These are phyloP conservation scores for Prunus kanzakura DNA, from an alignment of 306 rosid genomes.

Conservation along the genomic window DNA sequence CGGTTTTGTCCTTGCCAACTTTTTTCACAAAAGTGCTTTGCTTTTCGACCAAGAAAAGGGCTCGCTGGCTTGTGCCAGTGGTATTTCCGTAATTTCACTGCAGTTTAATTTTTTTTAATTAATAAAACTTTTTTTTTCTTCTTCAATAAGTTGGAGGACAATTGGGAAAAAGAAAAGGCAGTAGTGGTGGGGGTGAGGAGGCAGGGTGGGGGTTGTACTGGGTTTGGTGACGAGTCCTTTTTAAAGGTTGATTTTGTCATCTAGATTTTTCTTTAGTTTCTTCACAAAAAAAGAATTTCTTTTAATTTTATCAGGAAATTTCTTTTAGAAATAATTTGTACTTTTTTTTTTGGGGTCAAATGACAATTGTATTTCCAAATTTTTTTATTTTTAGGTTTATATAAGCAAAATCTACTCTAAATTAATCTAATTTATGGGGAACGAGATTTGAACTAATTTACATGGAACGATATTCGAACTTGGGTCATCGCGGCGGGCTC, in stretches of 20 bases:
- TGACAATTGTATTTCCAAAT: neutral
- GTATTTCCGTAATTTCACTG: conserved; percentile 33
- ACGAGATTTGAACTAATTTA: neutral
- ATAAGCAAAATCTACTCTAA: too few relatives aligned
- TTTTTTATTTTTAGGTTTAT: neutral
- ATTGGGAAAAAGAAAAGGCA: neutral
- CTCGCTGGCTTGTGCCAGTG: conserved; percentile 26
- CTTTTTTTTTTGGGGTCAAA: neutral
- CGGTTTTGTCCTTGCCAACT: conserved; percentile 48
- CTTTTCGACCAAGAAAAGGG: conserved; percentile 61
- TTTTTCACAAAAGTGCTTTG: conserved; percentile 38
- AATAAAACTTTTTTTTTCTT: conserved; percentile 4
- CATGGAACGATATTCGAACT: too few relatives aligned
- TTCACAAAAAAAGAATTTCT: neutral
- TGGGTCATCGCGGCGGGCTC: too few relatives aligned
- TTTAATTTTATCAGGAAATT: neutral
- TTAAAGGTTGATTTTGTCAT: conserved; percentile 34
- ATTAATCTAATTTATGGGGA: too few relatives aligned
- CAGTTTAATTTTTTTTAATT: neutral
- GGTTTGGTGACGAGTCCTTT: conserved; percentile 33
- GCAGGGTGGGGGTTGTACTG: conserved; percentile 1
- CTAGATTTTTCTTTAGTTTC: neutral
- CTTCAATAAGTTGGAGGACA: neutral
- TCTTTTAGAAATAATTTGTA: neutral
- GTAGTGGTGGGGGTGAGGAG: conserved; percentile 1